Conservation (phyloP, 441 rosid species). For the Adansonia grandidieri region DNA sequence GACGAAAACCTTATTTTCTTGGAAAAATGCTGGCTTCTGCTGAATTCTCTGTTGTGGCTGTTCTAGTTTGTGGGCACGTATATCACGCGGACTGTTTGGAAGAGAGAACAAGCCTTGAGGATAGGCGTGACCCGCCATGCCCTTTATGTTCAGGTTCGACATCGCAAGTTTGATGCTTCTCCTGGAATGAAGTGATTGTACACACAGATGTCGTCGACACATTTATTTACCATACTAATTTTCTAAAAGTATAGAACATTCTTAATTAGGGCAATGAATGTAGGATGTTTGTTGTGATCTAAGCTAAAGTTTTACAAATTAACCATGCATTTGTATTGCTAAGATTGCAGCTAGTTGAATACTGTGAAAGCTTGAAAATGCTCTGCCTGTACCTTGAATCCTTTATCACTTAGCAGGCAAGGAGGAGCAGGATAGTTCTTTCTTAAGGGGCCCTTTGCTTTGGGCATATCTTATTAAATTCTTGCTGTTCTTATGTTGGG, state of each 20-base stretch:
- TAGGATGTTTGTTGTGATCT: slow-evolving; percentile 31
- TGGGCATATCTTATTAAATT: neutral
- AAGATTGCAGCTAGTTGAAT: neutral
- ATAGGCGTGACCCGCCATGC: slow-evolving; percentile 57
- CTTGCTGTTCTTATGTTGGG: neutral
- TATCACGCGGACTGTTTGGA: slow-evolving; percentile 73
- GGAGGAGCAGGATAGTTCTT: neutral
- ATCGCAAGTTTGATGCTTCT: slow-evolving; percentile 31
- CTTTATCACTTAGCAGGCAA: neutral
- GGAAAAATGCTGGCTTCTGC: slow-evolving; percentile 42
- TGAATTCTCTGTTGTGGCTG: slow-evolving; percentile 55
- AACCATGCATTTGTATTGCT: slow-evolving; percentile 26
- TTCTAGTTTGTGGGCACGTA: slow-evolving; percentile 66
- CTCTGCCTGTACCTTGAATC: neutral
- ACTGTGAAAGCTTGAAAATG: neutral
- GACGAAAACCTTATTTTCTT: slow-evolving; percentile 47
- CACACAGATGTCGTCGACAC: slow-evolving; percentile 27
- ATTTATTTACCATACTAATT: slow-evolving; percentile 23
- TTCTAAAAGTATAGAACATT: slow-evolving; percentile 24
- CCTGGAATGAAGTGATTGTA: slow-evolving; percentile 35
- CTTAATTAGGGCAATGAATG: slow-evolving; percentile 22
- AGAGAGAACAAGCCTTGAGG: slow-evolving; percentile 47
- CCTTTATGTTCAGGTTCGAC: slow-evolving; percentile 44
- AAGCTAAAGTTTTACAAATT: slow-evolving; percentile 19
- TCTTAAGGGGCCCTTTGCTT: neutral